phyloP scores from a whole-genome alignment of 495 filamentous ascomycete species.

The Delitschia confertaspora region DNA sequence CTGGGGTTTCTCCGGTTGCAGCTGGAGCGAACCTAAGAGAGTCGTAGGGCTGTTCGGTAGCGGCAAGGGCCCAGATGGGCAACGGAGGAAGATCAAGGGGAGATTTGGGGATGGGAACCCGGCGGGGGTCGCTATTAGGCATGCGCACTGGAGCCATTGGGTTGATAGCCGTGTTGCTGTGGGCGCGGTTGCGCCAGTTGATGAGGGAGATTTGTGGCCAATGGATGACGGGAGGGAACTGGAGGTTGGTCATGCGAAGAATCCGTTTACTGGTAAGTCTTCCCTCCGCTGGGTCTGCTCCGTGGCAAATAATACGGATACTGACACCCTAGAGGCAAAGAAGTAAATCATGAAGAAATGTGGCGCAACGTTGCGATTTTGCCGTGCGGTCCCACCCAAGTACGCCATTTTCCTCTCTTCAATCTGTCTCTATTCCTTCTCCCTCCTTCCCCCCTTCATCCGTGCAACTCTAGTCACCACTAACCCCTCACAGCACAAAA shows the following conservation, averaged over 20 bases:
- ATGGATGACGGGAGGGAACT: constrained; percentile 1
- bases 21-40: neutral
- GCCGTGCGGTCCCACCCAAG: neutral
- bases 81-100: too few relatives aligned
- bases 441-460: too few relatives aligned
- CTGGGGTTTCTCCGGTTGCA: constrained; percentile 21
- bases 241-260: constrained; percentile 8
- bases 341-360: constrained; percentile 29
- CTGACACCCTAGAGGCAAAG: too few relatives aligned
- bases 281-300: too few relatives aligned
- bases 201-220: constrained; percentile 22
- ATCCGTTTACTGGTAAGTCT: neutral
- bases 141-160: constrained; percentile 22
- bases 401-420: constrained; percentile 12
- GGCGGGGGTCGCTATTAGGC: neutral
- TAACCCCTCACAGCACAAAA: too few relatives aligned
- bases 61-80: neutral
- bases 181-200: neutral
- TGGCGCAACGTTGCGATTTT: constrained; percentile 16
- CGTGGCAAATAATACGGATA: too few relatives aligned
- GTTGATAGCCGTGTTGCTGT: constrained; percentile 9
- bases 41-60: neutral
- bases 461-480: too few relatives aligned
- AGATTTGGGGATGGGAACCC: neutral
- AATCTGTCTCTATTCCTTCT: too few relatives aligned